Evolutionary conservation across 371 early-diverging fungal species (phyloP), one percentile per base, ranked within the genome.

Genomic region (Rhizomucor miehei): DNA sequence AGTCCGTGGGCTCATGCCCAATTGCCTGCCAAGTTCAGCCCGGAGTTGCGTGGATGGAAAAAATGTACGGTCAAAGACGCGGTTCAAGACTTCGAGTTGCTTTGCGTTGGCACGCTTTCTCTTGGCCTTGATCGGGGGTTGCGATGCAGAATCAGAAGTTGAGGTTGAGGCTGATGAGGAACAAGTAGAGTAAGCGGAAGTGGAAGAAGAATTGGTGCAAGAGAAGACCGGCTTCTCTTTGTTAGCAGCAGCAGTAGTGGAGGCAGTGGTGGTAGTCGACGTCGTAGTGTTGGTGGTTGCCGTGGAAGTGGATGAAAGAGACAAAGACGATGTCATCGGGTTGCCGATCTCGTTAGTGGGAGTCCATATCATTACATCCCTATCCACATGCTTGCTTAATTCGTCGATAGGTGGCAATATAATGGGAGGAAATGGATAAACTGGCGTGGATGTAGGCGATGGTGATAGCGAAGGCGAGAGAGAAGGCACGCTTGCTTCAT

Each of bases 1-100:
- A 14, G 89, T 85, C 71, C 81, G 25, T 67, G 69, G 68, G 45
- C 72, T 92, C 96, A 98, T 97, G 44, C 89, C 85, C 45, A 95
- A 80, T 59, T 93, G 86, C 50, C 83, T 81, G 29, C 92, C 92
- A 13, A 99, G 80, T 51, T 88, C 83, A 55, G 87, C 84, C 48
- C 99, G 84, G 67, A 91, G 77, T 54, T 89, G 89, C 6, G 89
- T 89, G 5, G 72, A 87, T 60, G 76, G 87, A 59, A 63, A 91
- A 38, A 78, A 72, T 35, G 83, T 77, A 17, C 78, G 77, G 41
- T 84, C 84, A 36, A 82, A 57, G 10, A 89, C 75, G 45, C 77
- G 73, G 29, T 79, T 75, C 19, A 82, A 40, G 0, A 87, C 75
- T 56, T 86, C 78, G 14, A 81, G 40, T 44, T 82, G 75, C 43